A percentile compares a stretch with the other conserved stretches of the same genome.
These are phyloP conservation scores for Linnemannia schmuckeri DNA, from an alignment of 192 early-diverging fungal species.

Conservation along the genomic window DNA sequence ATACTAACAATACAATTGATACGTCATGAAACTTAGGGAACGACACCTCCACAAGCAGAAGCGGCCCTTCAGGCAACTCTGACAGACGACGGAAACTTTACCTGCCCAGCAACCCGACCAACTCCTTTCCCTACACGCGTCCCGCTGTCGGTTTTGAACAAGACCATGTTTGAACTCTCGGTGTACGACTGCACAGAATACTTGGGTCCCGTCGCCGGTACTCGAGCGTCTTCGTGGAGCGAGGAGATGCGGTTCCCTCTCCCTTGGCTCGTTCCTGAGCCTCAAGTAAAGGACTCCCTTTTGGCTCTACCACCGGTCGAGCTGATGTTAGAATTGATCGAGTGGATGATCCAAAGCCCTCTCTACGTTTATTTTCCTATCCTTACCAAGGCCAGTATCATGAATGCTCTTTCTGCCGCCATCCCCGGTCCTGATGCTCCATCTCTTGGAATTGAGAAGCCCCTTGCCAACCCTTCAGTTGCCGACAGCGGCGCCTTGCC, in stretches of 20 bases:
- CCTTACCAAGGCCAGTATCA: conserved; percentile 40
- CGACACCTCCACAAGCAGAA: not conserved
- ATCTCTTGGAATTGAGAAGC: conserved; percentile 1
- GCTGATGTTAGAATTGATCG: conserved; percentile 40
- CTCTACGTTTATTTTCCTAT: conserved; percentile 45
- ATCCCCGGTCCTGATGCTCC: conserved; percentile 21
- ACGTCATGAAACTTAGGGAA: not conserved
- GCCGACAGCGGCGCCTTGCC: conserved; percentile 14
- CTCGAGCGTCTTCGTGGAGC: conserved; percentile 30
- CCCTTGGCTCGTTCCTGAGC: conserved; percentile 51
- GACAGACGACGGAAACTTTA: conserved; percentile 32
- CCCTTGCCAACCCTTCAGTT: not conserved
- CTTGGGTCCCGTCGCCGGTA: conserved; percentile 48
- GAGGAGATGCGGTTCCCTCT: conserved; percentile 56
- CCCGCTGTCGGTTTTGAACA: conserved; percentile 46
- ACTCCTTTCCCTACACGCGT: conserved; percentile 36
- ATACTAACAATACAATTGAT: not conserved
- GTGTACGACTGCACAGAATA: conserved; percentile 48
- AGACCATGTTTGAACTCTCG: conserved; percentile 57
- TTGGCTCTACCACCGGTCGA: conserved; percentile 33
- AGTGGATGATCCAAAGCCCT: conserved; percentile 54
- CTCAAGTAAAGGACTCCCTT: conserved; percentile 38
- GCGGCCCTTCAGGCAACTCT: conserved; percentile 27
- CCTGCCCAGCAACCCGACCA: conserved; percentile 30
- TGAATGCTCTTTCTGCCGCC: conserved; percentile 42